These are phyloP conservation scores for Colletotrichum viniferum DNA, from an alignment of 2,329 filamentous ascomycete species.

Conservation along the genomic window DNA sequence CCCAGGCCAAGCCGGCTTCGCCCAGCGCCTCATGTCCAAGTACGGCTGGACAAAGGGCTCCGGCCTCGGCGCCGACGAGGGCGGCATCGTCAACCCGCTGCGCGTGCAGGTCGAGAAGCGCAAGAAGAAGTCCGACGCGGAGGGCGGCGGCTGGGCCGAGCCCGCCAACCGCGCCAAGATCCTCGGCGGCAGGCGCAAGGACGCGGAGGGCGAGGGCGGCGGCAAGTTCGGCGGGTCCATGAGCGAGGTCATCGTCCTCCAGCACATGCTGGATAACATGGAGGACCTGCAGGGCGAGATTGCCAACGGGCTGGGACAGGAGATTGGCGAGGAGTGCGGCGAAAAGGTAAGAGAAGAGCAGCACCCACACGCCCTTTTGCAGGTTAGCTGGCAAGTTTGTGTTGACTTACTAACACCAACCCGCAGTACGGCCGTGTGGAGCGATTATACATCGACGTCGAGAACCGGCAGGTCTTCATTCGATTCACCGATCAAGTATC, in stretches of 20 bases:
- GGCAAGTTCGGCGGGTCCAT: conserved; percentile 68
- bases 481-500: conserved; percentile 88
- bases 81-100: conserved; percentile 85
- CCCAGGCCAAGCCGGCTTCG: conserved; percentile 84
- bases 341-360: conserved; percentile 64
- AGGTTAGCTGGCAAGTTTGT: not conserved
- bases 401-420: not conserved
- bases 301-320: conserved; percentile 78
- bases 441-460: conserved; percentile 74
- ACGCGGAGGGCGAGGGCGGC: conserved; percentile 29
- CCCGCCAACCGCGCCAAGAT: conserved; percentile 78
- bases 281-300: conserved; percentile 78
- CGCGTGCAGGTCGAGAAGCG: conserved; percentile 85
- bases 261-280: conserved; percentile 86
- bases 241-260: conserved; percentile 81
- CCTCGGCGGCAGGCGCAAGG: conserved; percentile 72
- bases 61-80: conserved; percentile 81
- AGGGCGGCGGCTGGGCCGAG: conserved; percentile 78
- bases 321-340: conserved; percentile 93
- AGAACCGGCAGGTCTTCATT: conserved; percentile 78
- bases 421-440: conserved; percentile 81
- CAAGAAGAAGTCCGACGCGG: conserved; percentile 77
- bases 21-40: conserved; percentile 86
- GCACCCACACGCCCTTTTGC: not conserved
- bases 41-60: conserved; percentile 92